A percentile compares a stretch with the other conserved stretches of the same genome.
Conservation (phyloP, 225 moss, liverwort and hornwort genomes). For the Neckera pumila region DNA sequence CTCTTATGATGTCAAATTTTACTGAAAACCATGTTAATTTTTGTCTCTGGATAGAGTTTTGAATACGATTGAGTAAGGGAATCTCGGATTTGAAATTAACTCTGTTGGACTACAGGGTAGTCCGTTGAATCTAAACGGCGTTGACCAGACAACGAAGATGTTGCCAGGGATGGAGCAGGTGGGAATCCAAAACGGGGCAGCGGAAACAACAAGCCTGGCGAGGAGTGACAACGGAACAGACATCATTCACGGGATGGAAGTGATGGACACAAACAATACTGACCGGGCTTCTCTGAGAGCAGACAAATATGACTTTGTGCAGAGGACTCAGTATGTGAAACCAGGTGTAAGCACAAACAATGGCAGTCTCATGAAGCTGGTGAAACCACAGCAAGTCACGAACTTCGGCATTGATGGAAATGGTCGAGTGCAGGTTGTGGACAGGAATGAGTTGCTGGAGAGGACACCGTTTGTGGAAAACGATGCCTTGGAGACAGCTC, state of each 20-base stretch:
- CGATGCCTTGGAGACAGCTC: slow-evolving; percentile 1
- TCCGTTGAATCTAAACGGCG: slow-evolving; percentile 1
- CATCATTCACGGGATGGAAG: slow-evolving; percentile 13
- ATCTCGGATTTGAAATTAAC: background rate
- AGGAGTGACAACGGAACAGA: background rate
- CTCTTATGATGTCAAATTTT: background rate
- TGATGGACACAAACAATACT: background rate
- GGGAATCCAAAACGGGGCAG: slow-evolving; percentile 15
- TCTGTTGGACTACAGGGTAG: slow-evolving; percentile 2
- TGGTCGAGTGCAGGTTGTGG: background rate
- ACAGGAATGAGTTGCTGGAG: slow-evolving; percentile 9
- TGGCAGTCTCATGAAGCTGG: background rate
- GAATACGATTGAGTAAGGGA: background rate
- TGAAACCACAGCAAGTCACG: background rate
- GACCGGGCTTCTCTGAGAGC: background rate
- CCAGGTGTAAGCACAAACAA: background rate
- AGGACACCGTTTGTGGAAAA: slow-evolving; percentile 9
- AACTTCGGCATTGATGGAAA: background rate
- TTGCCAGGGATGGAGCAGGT: background rate
- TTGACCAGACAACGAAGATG: slow-evolving; percentile 11
- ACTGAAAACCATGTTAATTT: background rate
- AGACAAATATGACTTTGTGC: background rate
- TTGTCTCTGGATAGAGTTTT: background rate
- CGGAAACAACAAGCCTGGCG: background rate
- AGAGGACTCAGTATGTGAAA: slow-evolving; percentile 1